Conservation (phyloP, 1,284 basidiomycete genomes). For the Chondrostereum purpureum region DNA sequence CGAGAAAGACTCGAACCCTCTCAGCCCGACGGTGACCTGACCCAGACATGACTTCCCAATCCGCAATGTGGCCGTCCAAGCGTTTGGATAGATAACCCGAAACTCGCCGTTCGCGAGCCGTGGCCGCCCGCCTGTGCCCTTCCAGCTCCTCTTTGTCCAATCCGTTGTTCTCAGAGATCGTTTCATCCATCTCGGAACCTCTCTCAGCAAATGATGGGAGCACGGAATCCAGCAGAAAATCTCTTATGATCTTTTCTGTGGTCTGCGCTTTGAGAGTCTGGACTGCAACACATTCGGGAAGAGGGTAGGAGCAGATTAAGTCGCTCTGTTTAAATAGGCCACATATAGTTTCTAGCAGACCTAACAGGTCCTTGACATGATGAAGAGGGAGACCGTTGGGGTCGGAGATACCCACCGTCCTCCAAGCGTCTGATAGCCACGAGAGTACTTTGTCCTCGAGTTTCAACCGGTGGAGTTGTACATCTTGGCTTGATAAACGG, state of each 20-base stretch:
- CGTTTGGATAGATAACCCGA: conserved; percentile 58
- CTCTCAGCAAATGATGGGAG: conserved; percentile 34
- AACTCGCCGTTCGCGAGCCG: conserved; percentile 55
- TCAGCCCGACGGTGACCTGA: conserved; percentile 44
- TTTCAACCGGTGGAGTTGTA: conserved; percentile 71
- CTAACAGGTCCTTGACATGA: conserved; percentile 55
- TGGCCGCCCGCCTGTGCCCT: conserved; percentile 33
- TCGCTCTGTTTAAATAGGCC: conserved; percentile 41
- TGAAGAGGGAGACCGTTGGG: conserved; percentile 43
- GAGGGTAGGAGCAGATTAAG: conserved; percentile 37
- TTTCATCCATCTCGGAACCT: not conserved
- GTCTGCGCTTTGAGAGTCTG: conserved; percentile 53
- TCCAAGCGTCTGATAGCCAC: conserved; percentile 81
- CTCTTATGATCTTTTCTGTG: conserved; percentile 52
- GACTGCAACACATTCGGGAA: conserved; percentile 65
- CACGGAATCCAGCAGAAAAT: conserved; percentile 60
- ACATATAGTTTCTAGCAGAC: conserved; percentile 57
- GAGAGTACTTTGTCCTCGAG: conserved; percentile 78
- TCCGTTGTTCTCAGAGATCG: not conserved
- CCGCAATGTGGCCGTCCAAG: conserved; percentile 42
- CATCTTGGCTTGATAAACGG: conserved; percentile 67
- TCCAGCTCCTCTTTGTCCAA: conserved; percentile 9
- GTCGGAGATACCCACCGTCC: conserved; percentile 32
- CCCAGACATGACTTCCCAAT: conserved; percentile 40
- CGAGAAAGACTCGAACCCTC: conserved; percentile 57